A percentile compares a stretch with the other conserved stretches of the same genome.
phyloP scores from a whole-genome alignment of 2,329 filamentous ascomycete species.

The Fusarium nelsonii region DNA sequence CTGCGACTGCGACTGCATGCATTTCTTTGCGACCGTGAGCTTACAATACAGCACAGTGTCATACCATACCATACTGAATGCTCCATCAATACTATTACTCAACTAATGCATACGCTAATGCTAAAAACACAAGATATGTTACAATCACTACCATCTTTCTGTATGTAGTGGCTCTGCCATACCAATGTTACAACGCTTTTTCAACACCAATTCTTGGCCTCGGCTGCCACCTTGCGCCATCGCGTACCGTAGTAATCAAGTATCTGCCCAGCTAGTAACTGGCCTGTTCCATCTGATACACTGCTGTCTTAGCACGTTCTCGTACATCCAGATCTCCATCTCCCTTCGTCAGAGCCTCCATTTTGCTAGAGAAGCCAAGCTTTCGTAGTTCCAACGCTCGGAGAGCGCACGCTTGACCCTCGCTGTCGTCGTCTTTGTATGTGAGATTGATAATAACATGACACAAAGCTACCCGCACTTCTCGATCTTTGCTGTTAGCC shows the following conservation, averaged over 20 bases:
- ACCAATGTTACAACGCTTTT: neutral
- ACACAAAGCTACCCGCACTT: slow-evolving; percentile 82
- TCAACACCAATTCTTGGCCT: neutral
- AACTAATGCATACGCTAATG: neutral
- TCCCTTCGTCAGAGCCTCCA: slow-evolving; percentile 70
- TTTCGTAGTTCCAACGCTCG: slow-evolving; percentile 77
- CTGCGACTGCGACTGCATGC: slow-evolving; percentile 1
- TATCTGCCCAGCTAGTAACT: slow-evolving; percentile 27
- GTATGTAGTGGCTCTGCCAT: neutral
- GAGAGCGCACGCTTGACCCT: slow-evolving; percentile 73
- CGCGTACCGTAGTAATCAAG: neutral
- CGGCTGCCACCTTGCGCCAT: neutral
- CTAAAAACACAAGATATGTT: neutral
- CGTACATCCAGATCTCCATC: slow-evolving; percentile 85
- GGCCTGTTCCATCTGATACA: slow-evolving; percentile 74
- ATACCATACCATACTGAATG: neutral
- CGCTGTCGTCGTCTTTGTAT: slow-evolving; percentile 80
- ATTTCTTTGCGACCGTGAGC: slow-evolving; percentile 4
- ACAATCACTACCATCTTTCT: neutral
- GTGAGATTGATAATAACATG: slow-evolving; percentile 89
- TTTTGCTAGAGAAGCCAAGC: slow-evolving; percentile 76
- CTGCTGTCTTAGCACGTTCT: slow-evolving; percentile 84
- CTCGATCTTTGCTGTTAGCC: slow-evolving; percentile 77
- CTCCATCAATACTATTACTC: neutral
- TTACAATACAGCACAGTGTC: slow-evolving; percentile 1